Evolutionary conservation across 352 stramenopile genomes (phyloP).

Genomic region (Phytophthora meadii): DNA sequence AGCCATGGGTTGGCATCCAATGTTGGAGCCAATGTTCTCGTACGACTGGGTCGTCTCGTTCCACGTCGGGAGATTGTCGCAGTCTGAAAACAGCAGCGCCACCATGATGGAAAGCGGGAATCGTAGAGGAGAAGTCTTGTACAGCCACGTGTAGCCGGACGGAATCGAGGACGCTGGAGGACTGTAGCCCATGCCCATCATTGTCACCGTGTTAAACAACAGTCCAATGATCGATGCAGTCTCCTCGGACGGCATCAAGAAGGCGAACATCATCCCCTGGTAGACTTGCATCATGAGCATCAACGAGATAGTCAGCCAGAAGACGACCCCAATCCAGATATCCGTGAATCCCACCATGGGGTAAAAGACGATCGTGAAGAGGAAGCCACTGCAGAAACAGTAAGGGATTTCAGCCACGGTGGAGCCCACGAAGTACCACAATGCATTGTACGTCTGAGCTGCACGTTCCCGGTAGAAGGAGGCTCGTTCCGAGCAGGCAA

Average conservation of each 20-base stretch:
- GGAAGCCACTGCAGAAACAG: constrained; percentile 30
- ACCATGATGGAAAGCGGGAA: constrained; percentile 27
- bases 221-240: constrained; percentile 46
- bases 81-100: constrained; percentile 36
- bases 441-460: constrained; percentile 15
- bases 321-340: constrained; percentile 22
- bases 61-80: constrained; percentile 23
- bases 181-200: constrained; percentile 61
- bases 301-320: constrained; percentile 32
- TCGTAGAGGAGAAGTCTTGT: constrained; percentile 14
- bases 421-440: constrained; percentile 46
- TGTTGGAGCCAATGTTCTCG: constrained; percentile 21
- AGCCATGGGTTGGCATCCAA: constrained; percentile 30
- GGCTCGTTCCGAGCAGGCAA: constrained; percentile 53
- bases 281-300: constrained; percentile 59
- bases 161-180: constrained; percentile 31
- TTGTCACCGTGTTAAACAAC: constrained; percentile 52
- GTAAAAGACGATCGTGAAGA: constrained; percentile 48
- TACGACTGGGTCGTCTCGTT: constrained; percentile 15
- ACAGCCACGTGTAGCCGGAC: constrained; percentile 21
- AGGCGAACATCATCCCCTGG: constrained; percentile 78
- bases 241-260: constrained; percentile 47
- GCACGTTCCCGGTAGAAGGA: constrained; percentile 18
- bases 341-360: constrained; percentile 27
- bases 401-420: constrained; percentile 57